Conservation (phyloP, 108 stramenopile genomes). For the Nitzschia sp. region DNA sequence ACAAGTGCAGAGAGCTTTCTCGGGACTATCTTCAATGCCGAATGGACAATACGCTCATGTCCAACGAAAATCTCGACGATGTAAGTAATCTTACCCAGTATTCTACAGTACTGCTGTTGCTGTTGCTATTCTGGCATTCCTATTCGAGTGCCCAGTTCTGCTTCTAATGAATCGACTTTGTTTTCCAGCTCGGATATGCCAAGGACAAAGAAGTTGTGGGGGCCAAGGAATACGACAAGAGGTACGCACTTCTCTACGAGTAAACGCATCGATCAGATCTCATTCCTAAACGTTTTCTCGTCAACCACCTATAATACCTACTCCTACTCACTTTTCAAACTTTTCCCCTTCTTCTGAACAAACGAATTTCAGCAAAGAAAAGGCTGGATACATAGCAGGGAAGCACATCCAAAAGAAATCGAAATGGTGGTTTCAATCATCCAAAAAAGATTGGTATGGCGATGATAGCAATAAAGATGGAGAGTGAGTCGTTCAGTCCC, state of each 20-base stretch:
- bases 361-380: constrained; percentile 61
- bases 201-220: constrained; percentile 61
- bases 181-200: constrained; percentile 64
- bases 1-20: constrained; percentile 80
- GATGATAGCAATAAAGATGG: not conserved
- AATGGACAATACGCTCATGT: constrained; percentile 84
- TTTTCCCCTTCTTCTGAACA: no score
- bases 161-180: no score
- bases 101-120: not conserved
- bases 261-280: no score
- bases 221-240: constrained; percentile 77
- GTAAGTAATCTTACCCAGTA: no score
- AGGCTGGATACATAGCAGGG: constrained; percentile 81
- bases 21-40: constrained; percentile 88
- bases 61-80: constrained; percentile 78
- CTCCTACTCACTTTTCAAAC: no score
- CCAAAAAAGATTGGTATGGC: constrained; percentile 30
- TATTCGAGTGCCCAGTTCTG: no score
- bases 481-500: not conserved
- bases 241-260: no score
- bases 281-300: no score
- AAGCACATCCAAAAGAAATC: constrained; percentile 74
- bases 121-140: no score
- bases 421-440: constrained; percentile 80
- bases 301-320: no score